These are phyloP conservation scores for Erodium texanum DNA, from an alignment of 441 rosid genomes.

Conservation along the genomic window DNA sequence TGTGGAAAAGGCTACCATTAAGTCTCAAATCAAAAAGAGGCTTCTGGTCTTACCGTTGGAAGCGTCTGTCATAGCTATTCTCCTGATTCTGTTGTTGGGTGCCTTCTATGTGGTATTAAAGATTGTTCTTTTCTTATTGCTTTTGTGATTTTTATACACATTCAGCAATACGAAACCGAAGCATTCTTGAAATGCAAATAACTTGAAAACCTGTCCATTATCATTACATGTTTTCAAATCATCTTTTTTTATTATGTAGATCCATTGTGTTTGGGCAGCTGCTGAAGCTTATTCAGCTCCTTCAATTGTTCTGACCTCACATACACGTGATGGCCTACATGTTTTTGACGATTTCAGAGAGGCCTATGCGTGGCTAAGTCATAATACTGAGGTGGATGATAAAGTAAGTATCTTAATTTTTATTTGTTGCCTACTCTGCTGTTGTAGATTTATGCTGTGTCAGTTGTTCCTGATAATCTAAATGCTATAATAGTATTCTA, in stretches of 20 bases:
- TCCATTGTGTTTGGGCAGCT: constrained; percentile 99
- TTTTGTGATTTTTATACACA: neutral
- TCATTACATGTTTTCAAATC: neutral
- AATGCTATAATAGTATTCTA: neutral
- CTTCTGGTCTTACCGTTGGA: constrained; percentile 83
- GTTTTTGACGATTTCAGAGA: constrained; percentile 99
- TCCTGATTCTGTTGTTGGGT: constrained; percentile 80
- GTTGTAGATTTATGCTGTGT: neutral
- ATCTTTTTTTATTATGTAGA: constrained; percentile 38
- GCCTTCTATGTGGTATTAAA: constrained; percentile 92
- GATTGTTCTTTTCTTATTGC: neutral
- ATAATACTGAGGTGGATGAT: constrained; percentile 96
- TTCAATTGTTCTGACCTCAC: constrained; percentile 85
- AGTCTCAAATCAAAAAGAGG: constrained; percentile 46
- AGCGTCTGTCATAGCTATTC: constrained; percentile 63
- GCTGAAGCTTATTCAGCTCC: constrained; percentile 99
- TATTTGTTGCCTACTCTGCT: neutral
- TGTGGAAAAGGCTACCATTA: constrained; percentile 39
- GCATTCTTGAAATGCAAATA: neutral
- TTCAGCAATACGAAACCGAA: neutral
- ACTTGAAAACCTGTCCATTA: neutral
- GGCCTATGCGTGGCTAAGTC: constrained; percentile 93
- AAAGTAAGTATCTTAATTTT: constrained; percentile 45
- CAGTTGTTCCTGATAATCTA: neutral
- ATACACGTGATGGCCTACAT: constrained; percentile 66